Evolutionary conservation across 176 grass and related monocot genomes (phyloP).

Genomic region (Panicum miliaceum): DNA sequence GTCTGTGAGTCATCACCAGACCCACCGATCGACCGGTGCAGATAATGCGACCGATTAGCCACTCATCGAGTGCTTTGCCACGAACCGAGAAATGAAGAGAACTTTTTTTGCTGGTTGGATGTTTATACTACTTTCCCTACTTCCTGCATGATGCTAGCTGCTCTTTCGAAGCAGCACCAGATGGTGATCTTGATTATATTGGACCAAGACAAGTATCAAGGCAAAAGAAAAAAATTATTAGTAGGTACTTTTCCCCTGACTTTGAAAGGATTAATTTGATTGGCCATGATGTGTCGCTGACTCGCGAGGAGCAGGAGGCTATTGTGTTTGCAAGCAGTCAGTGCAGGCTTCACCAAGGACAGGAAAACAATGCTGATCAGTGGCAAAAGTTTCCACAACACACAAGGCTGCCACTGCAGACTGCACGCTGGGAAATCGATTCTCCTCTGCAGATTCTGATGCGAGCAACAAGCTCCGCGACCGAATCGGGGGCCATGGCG

Average conservation of each 20-base stretch:
- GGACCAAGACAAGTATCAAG: background rate
- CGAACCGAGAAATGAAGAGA: background rate
- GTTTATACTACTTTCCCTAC: background rate
- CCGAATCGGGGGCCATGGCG: background rate
- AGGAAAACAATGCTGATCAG: background rate
- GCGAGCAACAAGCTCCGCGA: background rate
- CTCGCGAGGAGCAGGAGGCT: background rate
- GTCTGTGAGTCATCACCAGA: background rate
- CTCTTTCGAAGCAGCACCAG: background rate
- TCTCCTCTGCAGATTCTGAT: background rate
- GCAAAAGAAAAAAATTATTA: background rate
- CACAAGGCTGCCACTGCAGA: no score
- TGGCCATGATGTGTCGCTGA: background rate
- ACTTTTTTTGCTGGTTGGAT: background rate
- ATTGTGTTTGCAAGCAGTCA: background rate
- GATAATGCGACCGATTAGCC: background rate
- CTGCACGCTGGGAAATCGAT: no score
- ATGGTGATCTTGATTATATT: background rate
- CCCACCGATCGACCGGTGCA: constrained; percentile 9
- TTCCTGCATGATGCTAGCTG: background rate
- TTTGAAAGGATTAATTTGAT: background rate
- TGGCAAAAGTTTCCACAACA: background rate
- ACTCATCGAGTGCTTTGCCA: background rate
- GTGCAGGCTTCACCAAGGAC: background rate
- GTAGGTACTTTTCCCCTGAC: background rate